Base-by-base conservation (phyloP, 31 red algal genomes). In the Odonthalia washingtoniensis region DNA sequence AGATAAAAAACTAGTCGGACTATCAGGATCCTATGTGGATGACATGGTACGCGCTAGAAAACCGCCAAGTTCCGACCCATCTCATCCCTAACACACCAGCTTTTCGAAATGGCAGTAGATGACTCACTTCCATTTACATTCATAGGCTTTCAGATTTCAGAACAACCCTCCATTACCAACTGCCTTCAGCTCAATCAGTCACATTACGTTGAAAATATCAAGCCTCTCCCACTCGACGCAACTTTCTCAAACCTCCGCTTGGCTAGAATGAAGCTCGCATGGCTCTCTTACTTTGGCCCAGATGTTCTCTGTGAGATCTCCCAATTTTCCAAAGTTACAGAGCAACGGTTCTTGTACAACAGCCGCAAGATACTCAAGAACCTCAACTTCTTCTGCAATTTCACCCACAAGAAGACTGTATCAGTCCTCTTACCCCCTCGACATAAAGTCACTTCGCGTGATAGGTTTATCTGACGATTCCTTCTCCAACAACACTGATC, bases 391-490 rank as follows among this genome's bases (percentile, higher is more conserved):
- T 31, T 69, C 3, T 36, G 72, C 12, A n/a, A 35, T 12, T 61
- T 62, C 33, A 46, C 60, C 14, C 46, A 33, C 30, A n/a, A 6
- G 1, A 42, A 79, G 14, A 14, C 17, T 1, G 46, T 80, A 1
- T 64, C 74, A 0, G 41, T 89, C 6, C 30, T 42, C 3, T 40
- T 74, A 61, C 44, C n/a, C 3, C 0, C 34, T 90, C 0, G 44
- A 90, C 78, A 1, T 42, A 1, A 53, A 81, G 0, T 45, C 0
- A 1, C 44, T 90, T 14, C 78, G 69, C 33, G 18, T 90, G 18
- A 82, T 82, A 33, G 78, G 78, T 1, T 82, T 68, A 9, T 82
- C 78, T 4, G 82, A 85, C 42, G 61, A 65, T 14, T 85, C 67
- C 28, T 85, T 85, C 28, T 65, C 82, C 27, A 85, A 85, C 42